Evolutionary conservation across 1,139 yeast genomes (phyloP).

Genomic region (Pichia sp.): DNA sequence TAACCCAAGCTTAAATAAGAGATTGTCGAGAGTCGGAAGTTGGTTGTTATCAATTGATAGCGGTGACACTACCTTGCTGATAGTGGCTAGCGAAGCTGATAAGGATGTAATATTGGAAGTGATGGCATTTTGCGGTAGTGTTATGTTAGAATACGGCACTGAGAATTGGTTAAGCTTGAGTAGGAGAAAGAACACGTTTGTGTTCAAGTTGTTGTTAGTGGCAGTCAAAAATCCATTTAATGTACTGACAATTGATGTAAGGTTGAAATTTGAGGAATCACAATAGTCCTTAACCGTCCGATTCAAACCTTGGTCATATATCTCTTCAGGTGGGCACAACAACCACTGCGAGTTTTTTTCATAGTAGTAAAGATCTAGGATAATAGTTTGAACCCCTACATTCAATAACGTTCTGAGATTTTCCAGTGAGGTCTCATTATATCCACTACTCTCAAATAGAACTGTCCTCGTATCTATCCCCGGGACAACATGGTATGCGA

Average conservation of each 20-base stretch:
- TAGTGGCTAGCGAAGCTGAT: neutral
- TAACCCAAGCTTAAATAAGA: constrained; percentile 32
- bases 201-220: constrained; percentile 53
- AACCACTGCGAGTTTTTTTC: constrained; percentile 49
- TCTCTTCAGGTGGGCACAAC: constrained; percentile 45
- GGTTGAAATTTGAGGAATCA: constrained; percentile 26
- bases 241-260: constrained; percentile 32
- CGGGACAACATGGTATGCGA: constrained; percentile 47
- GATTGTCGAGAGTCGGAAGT: constrained; percentile 35
- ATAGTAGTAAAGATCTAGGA: constrained; percentile 65
- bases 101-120: constrained; percentile 9
- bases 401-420: constrained; percentile 35
- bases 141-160: neutral
- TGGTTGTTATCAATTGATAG: constrained; percentile 14
- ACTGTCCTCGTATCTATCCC: constrained; percentile 53
- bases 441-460: constrained; percentile 47
- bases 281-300: too few relatives aligned
- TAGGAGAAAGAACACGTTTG: constrained; percentile 47
- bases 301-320: constrained; percentile 1
- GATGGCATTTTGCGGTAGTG: neutral
- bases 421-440: constrained; percentile 36
- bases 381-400: constrained; percentile 45
- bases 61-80: constrained; percentile 10
- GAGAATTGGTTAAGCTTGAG: constrained; percentile 34
- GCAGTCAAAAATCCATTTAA: constrained; percentile 34